Evolutionary conservation across 306 rosid species (phyloP), one percentile per base, ranked within the genome.

Genomic region (Carpinus viminea): DNA sequence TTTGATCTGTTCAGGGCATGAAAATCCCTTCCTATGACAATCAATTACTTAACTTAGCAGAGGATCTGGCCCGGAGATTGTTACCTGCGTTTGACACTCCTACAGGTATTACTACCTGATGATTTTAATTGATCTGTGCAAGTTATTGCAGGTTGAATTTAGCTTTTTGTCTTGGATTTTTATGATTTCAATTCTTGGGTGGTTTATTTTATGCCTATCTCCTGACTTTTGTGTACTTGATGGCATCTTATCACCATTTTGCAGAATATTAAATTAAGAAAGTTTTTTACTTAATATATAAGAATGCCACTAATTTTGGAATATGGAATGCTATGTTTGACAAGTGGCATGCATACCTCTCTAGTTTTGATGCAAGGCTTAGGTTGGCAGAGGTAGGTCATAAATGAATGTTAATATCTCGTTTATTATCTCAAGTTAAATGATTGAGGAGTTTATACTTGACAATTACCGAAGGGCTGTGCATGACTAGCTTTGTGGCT

Each of bases 11-110:
- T 24, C 78, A 94, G 98, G 98, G 98, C 59, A 89, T 94, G 98
- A 91, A 85, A 84, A 85, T 94, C 86, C 88, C 93, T 36, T 86
- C 80, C 41, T 92, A 94, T 84, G 89, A 94, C 78, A 91, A 92
- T 83, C 91, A 90, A 75, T 86, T 94, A 68, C 90, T 94, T 46
- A 85, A 86, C 88, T 78, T 94, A 72, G 98, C 97, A 16, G 98
- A 92, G 85, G 98, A 94, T 89, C 88, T 94, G 74, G 97, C 84
- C 72, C 88, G 95, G 86, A 90, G 95, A 86, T 78, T 94, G 85
- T 87, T 94, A 79, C 98, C 98, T 77, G 98, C 97, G 51, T 94
- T 94, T 84, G 97, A 94, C 78, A 92, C 98, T 75, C 98, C 98
- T 61, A 92, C 98, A 74, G 98, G 98, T 94, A 76, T 86, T 72